phyloP scores from a whole-genome alignment of 106 monocot species.

The Vanilla planifolia region DNA sequence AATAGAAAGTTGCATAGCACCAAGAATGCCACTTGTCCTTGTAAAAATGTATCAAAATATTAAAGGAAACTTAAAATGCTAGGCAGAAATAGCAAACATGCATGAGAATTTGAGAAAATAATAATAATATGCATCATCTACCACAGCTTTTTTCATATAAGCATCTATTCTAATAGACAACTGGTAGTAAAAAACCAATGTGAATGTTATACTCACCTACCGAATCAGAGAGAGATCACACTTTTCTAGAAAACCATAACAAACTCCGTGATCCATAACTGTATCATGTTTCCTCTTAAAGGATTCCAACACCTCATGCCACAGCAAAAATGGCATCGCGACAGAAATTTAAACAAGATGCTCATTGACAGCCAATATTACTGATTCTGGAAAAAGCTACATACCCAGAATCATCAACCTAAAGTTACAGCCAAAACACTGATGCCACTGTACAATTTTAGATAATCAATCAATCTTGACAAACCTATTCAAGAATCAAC shows the following conservation, averaged over 20 bases:
- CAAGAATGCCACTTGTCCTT: no score
- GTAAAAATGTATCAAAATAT: no score
- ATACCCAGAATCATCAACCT: conserved; percentile 3
- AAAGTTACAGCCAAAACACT: not conserved
- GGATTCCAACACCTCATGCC: not conserved
- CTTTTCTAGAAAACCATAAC: not conserved
- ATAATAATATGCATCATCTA: not conserved
- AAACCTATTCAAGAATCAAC: conserved; percentile 4
- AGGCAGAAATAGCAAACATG: no score
- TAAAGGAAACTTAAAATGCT: no score
- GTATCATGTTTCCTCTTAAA: no score
- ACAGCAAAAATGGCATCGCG: not conserved
- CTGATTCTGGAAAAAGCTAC: not conserved
- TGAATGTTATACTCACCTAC: not conserved
- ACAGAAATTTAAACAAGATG: not conserved
- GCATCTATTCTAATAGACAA: not conserved
- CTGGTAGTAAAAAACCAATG: not conserved
- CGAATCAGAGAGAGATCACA: conserved; percentile 2
- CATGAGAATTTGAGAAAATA: no score
- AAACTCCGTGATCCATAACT: not conserved
- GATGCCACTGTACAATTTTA: not conserved
- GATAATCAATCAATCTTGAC: conserved; percentile 7
- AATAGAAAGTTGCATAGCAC: no score
- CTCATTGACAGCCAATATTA: conserved; percentile 4
- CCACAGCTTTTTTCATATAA: not conserved